Evolutionary conservation across 75 land plant species (phyloP).

Genomic region (Selaginella tamariscina): DNA sequence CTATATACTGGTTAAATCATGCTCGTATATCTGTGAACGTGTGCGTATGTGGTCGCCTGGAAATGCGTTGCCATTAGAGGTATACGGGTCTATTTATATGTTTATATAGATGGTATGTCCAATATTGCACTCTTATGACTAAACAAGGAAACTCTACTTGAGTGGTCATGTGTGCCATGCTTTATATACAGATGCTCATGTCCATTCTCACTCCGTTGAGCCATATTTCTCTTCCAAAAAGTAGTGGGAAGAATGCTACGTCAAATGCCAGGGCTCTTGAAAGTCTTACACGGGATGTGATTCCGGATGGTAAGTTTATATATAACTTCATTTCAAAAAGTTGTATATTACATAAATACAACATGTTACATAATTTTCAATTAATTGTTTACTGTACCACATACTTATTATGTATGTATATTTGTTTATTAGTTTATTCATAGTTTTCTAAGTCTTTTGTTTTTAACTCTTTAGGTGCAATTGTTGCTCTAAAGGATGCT

Average conservation of each 20-base stretch:
- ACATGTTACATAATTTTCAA: no score
- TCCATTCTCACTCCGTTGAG: slow-evolving; percentile 33
- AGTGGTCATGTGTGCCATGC: neutral
- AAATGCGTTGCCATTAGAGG: no score
- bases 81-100: no score
- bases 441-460: neutral
- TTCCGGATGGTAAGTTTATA: slow-evolving; percentile 59
- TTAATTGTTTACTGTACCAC: neutral
- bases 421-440: neutral
- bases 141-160: slow-evolving; percentile 7
- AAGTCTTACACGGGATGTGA: slow-evolving; percentile 11
- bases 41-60: no score
- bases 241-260: neutral
- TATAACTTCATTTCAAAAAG: slow-evolving; percentile 2
- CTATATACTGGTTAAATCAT: no score
- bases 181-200: slow-evolving; percentile 34
- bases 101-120: no score
- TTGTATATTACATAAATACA: neutral
- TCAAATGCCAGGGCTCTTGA: neutral
- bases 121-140: no score
- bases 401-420: neutral
- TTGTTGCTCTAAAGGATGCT: slow-evolving; percentile 83
- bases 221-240: slow-evolving; percentile 15
- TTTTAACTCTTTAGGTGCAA: slow-evolving; percentile 38
- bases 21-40: no score